phyloP scores from a whole-genome alignment of 2,329 filamentous ascomycete genomes.

The Fusarium haematococcum region DNA sequence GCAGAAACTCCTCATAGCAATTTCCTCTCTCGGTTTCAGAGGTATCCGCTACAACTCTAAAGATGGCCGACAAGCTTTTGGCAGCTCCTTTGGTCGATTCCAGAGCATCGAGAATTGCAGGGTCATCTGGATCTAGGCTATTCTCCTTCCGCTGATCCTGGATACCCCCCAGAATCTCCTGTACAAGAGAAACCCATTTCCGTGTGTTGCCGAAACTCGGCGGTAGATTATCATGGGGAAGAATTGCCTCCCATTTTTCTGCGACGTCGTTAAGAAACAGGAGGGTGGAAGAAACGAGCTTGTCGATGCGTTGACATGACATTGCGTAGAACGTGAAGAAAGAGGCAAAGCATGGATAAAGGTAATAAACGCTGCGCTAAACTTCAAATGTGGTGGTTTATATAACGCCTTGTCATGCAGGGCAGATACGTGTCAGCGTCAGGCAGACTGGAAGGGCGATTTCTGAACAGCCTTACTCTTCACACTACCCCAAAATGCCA shows the following conservation, averaged over 20 bases:
- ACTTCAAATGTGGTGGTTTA: background rate
- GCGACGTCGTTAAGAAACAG: background rate
- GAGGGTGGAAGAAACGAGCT: background rate
- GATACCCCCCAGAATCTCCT: background rate
- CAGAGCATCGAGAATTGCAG: fast-evolving
- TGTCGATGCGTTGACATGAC: background rate
- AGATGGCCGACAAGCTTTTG: fast-evolving
- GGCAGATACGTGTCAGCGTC: background rate
- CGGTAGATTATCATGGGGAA: background rate
- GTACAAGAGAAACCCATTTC: background rate
- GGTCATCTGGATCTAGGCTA: background rate
- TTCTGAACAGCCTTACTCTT: background rate
- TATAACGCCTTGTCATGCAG: background rate
- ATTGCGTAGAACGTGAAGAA: background rate
- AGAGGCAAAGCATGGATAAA: background rate
- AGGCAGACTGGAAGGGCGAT: background rate
- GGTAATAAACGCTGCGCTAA: background rate
- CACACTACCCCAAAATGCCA: background rate
- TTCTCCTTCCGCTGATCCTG: background rate
- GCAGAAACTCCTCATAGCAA: background rate
- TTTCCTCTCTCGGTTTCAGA: background rate
- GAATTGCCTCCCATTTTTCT: background rate
- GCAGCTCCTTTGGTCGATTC: background rate
- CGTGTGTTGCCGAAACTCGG: background rate
- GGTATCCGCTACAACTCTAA: fast-evolving